Conservation (phyloP, 2,329 filamentous ascomycete species). For the Cercospora beticola region DNA sequence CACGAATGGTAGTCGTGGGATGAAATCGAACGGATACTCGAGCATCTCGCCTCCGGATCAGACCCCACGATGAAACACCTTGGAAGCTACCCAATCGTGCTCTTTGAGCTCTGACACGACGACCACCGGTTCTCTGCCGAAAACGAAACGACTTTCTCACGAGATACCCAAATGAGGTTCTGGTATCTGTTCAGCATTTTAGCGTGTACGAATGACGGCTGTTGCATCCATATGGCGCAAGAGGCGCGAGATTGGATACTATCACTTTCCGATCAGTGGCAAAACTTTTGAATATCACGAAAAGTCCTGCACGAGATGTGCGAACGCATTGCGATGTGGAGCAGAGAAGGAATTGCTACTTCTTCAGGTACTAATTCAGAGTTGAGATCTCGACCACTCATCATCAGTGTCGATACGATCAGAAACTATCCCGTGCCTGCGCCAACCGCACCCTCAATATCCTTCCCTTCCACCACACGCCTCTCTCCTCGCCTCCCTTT, state of each 20-base stretch:
- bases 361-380: not conserved
- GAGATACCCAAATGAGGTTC: constrained; percentile 1
- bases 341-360: not conserved
- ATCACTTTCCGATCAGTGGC: not conserved
- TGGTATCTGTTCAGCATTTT: constrained; percentile 11
- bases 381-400: not conserved
- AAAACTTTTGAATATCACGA: not conserved
- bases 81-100: not conserved
- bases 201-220: constrained; percentile 11
- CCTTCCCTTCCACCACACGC: too few relatives aligned
- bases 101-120: not conserved
- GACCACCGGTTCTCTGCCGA: not conserved
- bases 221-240: not conserved
- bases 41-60: constrained; percentile 14
- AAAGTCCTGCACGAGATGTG: not conserved
- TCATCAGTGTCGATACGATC: not conserved
- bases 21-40: constrained; percentile 18
- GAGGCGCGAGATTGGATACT: not conserved
- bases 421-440: not conserved
- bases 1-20: constrained; percentile 17
- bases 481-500: not conserved
- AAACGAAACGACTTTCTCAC: not conserved
- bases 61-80: not conserved
- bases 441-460: not conserved
- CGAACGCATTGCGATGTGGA: not conserved